Percentiles rank a stretch among this genome's conserved stretches.
Conservation (phyloP, 2,329 filamentous ascomycete species). For the Cladophialophora exuberans region DNA sequence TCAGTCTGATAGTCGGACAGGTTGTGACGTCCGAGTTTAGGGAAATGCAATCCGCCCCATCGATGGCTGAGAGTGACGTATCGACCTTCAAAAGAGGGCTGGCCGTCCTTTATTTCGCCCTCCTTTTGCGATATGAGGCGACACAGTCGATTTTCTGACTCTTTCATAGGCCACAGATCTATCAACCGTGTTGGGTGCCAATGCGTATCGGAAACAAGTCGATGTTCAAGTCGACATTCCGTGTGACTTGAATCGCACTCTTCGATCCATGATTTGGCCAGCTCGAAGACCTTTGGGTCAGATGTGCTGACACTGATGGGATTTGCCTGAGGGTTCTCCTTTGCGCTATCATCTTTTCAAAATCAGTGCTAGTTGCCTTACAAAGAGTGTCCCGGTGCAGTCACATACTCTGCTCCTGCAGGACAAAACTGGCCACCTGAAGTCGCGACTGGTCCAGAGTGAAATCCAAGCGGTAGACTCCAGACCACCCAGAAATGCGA, state of each 20-base stretch:
- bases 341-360: not conserved
- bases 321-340: not conserved
- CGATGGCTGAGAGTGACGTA: slow-evolving; percentile 22
- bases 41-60: slow-evolving; percentile 16
- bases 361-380: not conserved
- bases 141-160: not conserved
- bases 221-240: slow-evolving; percentile 9
- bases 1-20: not conserved
- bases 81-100: slow-evolving; percentile 2
- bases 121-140: slow-evolving; percentile 8
- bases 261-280: slow-evolving; percentile 15
- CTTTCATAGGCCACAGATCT: slow-evolving; percentile 4
- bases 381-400: not conserved
- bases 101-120: not conserved
- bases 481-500: not conserved
- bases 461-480: slow-evolving; percentile 16
- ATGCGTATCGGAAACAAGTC: not conserved
- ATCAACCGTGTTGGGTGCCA: slow-evolving; percentile 16
- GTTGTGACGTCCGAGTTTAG: slow-evolving; percentile 9
- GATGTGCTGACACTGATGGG: slow-evolving; percentile 10
- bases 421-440: slow-evolving; percentile 11
- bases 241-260: slow-evolving; percentile 4
- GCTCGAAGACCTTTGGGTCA: slow-evolving; percentile 7
- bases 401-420: slow-evolving; percentile 9
- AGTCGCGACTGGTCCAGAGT: not conserved